Base-by-base conservation (phyloP, 306 rosid species). In the Pueraria montana region DNA sequence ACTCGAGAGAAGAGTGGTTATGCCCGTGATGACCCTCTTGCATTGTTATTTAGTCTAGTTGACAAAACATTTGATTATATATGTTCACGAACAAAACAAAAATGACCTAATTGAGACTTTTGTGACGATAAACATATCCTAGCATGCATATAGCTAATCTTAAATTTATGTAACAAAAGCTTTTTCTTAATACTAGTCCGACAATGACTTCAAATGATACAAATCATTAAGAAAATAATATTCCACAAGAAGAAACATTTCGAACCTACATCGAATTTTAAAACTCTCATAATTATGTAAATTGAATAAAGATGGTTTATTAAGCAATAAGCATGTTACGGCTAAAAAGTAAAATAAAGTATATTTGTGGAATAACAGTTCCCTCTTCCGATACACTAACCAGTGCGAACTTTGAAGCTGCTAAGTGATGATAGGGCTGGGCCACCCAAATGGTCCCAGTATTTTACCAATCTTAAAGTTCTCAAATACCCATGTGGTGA, bases 401-500 rank as follows among this genome's bases (percentile, higher is more conserved):
- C 8, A 8, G 10, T 11, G 30, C 3, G 32, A 67, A 45, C 23
- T 71, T 61, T 24, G 12, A 65, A 38, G 45, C 10, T 42, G 67
- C 23, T 56, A 1, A 23, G 36, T 14, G 36, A 77, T 26, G 10
- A 13, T 3, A 56, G 7, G 36, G 1, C 5, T 17, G 64, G 74
- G 63, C 62, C 63, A 62, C 26, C 17, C 13, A 52, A 53, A 20
- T 64, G 38, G 74, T 48, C 23, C 66, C 17, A 49, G 16, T 48
- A 53, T 6, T 2, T 6, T 2, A 48, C 38, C 18, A 32, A 78
- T 66, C 48, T 36, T 50, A 50, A 66, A 65, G 40, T 78, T 17
- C 5, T 48, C 46, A 58, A 58, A 71, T n/a, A 48, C 56, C 56
- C 74, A 34, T 23, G 58, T 34, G 63, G 68, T 74, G 42, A 82